Evolutionary conservation across 2,329 filamentous ascomycete species (phyloP).

Genomic region (Colletotrichum endophyticum): DNA sequence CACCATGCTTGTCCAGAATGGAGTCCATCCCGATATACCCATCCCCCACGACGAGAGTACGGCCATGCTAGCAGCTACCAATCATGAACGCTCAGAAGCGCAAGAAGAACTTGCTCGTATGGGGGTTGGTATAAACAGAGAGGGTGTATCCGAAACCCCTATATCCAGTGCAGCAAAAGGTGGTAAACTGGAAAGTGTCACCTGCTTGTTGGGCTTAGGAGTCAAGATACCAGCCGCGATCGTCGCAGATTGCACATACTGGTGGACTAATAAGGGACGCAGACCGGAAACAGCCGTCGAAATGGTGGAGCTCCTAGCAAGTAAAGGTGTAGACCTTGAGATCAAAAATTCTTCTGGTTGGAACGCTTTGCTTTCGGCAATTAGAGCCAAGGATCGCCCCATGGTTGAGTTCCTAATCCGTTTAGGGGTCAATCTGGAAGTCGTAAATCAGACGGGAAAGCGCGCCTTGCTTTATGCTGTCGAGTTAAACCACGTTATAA

Average conservation of each 20-base stretch:
- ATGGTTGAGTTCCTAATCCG: background rate
- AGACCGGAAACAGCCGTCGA: background rate
- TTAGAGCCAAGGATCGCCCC: background rate
- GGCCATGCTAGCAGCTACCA: too few relatives aligned
- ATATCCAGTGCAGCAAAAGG: too few relatives aligned
- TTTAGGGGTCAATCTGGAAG: background rate
- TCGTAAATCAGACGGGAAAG: background rate
- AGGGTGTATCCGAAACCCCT: too few relatives aligned
- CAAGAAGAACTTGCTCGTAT: too few relatives aligned
- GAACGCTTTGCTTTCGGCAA: background rate
- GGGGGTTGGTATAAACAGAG: too few relatives aligned
- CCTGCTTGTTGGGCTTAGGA: too few relatives aligned
- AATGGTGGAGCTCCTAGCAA: background rate
- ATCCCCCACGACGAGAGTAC: too few relatives aligned
- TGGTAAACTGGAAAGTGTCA: too few relatives aligned
- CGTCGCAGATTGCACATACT: background rate
- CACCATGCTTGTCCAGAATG: too few relatives aligned
- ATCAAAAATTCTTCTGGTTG: background rate
- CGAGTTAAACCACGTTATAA: too few relatives aligned
- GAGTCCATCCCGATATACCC: too few relatives aligned
- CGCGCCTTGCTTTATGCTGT: background rate
- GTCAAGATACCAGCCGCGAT: background rate
- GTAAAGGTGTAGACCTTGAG: background rate
- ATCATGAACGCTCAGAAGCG: too few relatives aligned
- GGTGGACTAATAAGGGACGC: background rate